phyloP scores from a whole-genome alignment of 2,329 filamentous ascomycete species.

The Neurospora sp. region DNA sequence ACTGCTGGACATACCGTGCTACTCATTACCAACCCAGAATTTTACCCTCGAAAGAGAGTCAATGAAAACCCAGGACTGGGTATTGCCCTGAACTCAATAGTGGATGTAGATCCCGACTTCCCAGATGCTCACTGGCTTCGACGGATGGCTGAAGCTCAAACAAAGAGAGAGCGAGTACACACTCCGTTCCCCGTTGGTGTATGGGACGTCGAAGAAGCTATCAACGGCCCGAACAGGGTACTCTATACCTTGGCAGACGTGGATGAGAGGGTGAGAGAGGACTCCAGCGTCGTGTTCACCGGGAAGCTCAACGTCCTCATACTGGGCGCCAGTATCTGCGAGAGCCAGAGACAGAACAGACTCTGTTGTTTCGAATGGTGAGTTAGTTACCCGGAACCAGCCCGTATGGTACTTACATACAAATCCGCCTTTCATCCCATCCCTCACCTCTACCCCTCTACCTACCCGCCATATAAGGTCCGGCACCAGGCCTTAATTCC shows the following conservation, averaged over 20 bases:
- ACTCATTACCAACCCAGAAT: conserved; percentile 36
- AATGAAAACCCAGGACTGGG: conserved; percentile 16
- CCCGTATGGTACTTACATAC: not conserved
- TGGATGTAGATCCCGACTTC: conserved; percentile 47
- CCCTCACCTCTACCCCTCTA: not conserved
- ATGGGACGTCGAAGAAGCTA: conserved; percentile 27
- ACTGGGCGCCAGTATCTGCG: conserved; percentile 21
- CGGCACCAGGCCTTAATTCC: not conserved
- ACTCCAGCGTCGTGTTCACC: conserved; percentile 25
- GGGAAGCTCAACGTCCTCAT: conserved; percentile 30
- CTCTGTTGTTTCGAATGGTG: conserved; percentile 34
- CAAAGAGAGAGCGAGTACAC: conserved; percentile 39
- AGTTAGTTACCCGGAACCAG: conserved; percentile 3
- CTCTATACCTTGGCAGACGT: conserved; percentile 34
- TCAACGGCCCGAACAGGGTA: conserved; percentile 23
- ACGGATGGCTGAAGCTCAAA: conserved; percentile 35
- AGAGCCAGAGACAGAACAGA: conserved; percentile 22
- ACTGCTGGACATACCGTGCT: conserved; percentile 38
- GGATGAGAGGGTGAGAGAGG: conserved; percentile 29
- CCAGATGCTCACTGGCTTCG: conserved; percentile 44
- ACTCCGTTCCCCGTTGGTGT: conserved; percentile 34
- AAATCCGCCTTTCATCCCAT: not conserved
- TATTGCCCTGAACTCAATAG: conserved; percentile 32
- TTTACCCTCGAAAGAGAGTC: conserved; percentile 4
- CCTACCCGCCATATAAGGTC: not conserved